Conservation (phyloP, 73 alveolate species). For the Effrenium voratum region DNA sequence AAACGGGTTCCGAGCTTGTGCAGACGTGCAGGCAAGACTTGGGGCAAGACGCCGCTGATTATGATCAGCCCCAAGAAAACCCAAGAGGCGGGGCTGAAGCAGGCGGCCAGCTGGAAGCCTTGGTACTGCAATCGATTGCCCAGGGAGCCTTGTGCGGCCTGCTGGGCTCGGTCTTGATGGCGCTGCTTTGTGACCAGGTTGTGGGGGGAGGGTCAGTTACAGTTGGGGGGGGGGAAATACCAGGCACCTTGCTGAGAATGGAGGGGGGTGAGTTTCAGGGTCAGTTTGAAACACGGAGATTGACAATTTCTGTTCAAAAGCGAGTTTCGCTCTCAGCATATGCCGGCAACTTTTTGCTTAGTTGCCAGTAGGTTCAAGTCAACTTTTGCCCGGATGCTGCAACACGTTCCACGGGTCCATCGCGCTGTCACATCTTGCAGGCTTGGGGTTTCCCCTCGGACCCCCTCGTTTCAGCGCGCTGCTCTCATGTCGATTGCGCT, state of each 20-base stretch:
- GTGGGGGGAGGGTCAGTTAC: not conserved
- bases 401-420: too few relatives aligned
- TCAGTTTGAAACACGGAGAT: too few relatives aligned
- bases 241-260: not conserved
- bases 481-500: too few relatives aligned
- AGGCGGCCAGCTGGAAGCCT: not conserved
- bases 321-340: too few relatives aligned
- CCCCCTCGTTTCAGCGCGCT: conserved; percentile 34
- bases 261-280: not conserved
- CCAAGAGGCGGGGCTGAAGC: conserved; percentile 1
- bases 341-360: too few relatives aligned
- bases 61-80: conserved; percentile 89
- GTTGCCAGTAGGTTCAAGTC: too few relatives aligned
- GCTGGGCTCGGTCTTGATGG: conserved; percentile 79
- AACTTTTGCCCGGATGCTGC: too few relatives aligned
- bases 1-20: not conserved
- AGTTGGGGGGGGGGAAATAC: not conserved
- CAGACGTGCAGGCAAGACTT: conserved; percentile 44
- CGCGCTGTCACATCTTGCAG: not conserved
- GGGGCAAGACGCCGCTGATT: conserved; percentile 89
- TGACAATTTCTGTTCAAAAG: too few relatives aligned
- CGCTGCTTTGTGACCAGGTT: conserved; percentile 79
- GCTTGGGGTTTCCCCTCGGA: conserved; percentile 80
- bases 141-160: conserved; percentile 81
- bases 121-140: not conserved